phyloP scores from a whole-genome alignment of 2,329 filamentous ascomycete genomes.

The Septoria petroselini region DNA sequence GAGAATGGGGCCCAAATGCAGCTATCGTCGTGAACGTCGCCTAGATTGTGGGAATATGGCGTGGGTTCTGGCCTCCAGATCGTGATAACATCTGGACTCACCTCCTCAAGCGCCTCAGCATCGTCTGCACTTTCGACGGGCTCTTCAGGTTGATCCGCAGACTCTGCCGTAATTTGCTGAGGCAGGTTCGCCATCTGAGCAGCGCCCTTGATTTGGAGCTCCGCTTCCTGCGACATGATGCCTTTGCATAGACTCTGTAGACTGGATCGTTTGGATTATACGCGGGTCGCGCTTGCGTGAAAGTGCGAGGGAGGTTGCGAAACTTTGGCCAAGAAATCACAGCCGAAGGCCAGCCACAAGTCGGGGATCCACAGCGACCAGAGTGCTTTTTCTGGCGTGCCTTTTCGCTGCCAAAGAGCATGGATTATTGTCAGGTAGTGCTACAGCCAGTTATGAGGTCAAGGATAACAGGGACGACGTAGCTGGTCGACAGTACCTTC shows the following conservation, averaged over 20 bases:
- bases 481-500: background rate
- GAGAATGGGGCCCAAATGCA: background rate
- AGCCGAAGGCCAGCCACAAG: constrained; percentile 12
- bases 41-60: background rate
- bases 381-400: background rate
- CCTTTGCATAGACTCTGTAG: background rate
- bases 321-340: constrained; percentile 7
- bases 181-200: constrained; percentile 15
- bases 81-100: constrained; percentile 19
- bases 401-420: background rate
- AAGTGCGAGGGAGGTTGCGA: constrained; percentile 15
- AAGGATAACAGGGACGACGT: background rate
- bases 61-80: background rate
- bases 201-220: constrained; percentile 28
- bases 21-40: no score
- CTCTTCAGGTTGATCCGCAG: constrained; percentile 18
- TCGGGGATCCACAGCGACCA: background rate
- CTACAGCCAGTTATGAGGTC: background rate
- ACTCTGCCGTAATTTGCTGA: constrained; percentile 8
- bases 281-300: background rate
- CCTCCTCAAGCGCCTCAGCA: constrained; percentile 23
- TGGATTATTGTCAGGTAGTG: background rate
- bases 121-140: constrained; percentile 14
- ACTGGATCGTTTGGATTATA: background rate
- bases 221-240: constrained; percentile 26